Base-by-base conservation (phyloP, 805 yeast genomes). In the Candida manassasensis region DNA sequence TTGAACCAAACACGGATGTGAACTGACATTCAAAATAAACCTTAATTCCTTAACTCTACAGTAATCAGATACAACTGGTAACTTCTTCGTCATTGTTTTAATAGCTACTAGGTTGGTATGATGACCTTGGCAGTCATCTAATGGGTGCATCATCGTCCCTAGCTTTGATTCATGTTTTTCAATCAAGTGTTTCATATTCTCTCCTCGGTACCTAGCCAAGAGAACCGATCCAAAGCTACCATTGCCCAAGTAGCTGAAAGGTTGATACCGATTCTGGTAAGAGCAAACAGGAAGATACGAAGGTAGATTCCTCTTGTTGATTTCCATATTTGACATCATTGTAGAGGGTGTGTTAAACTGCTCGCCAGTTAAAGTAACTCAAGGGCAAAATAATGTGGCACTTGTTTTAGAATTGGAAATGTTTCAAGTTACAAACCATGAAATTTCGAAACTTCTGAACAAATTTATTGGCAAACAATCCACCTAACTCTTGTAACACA, bases 191-290 rank as follows among this genome's bases (percentile, higher is more conserved):
- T 46, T 40, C 11, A 39, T 31, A 21, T 49, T 48, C 29, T 41
- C 39, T 21, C 37, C 42, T 8, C 64, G 56, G 21, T 67, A 64
- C 53, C 78, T 78, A 3, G 86, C 88, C 46, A 83, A 59, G 1
- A 71, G 61, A 2, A 84, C 93, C 2, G 72, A 60, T 2, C 94
- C 94, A 63, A 84, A 84, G 32, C 86, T 78, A 1, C 94, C 94
- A 37, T 70, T 73, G 0, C 94, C 94, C 39, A 84, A 57, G 31
- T 64, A 67, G 29, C 74, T 67, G 6, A 82, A 61, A 3, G 65
- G 43, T 35, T 69, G 71, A 50, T 79, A 84, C 17, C 42, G 39
- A 7, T 35, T 43, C 16, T 40, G 37, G 29, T 44, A 45, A 8
- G 49, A 38, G 27, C 37, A 40, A 32, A 48, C 22, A 15, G 48